Conservation (phyloP, 768 basidiomycete genomes). For the Holtermannia corniformis region DNA sequence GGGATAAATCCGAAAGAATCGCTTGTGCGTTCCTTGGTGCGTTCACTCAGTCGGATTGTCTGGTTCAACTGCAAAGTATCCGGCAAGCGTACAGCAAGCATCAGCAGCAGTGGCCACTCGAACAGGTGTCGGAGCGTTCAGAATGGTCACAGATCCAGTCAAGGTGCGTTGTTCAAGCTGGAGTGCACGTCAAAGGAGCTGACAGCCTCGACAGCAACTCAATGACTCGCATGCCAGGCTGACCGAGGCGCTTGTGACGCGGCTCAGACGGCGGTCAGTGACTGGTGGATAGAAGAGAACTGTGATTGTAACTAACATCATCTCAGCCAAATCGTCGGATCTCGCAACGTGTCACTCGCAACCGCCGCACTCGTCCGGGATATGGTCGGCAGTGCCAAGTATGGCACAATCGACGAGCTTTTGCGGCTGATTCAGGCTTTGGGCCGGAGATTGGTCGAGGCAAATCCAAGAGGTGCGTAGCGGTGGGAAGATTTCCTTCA, state of each 20-base stretch:
- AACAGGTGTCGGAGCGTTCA: background rate
- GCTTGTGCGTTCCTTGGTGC: too few relatives aligned
- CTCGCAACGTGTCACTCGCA: conserved; percentile 77
- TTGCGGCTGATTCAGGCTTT: conserved; percentile 67
- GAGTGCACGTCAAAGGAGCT: background rate
- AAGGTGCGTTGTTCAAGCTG: background rate
- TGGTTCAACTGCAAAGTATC: too few relatives aligned
- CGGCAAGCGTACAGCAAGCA: too few relatives aligned
- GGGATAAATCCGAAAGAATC: too few relatives aligned
- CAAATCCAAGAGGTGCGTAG: conserved; percentile 80
- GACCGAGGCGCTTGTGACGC: conserved; percentile 24
- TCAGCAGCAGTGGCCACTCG: too few relatives aligned
- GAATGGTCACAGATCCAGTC: background rate
- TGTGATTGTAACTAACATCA: background rate
- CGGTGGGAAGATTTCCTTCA: background rate
- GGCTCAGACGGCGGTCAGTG: conserved; percentile 23
- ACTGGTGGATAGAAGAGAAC: background rate
- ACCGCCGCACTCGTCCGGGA: conserved; percentile 80
- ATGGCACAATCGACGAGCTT: conserved; percentile 77
- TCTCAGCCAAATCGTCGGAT: conserved; percentile 57
- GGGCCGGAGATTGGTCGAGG: conserved; percentile 71
- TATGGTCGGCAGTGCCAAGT: conserved; percentile 76
- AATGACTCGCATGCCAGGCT: conserved; percentile 18
- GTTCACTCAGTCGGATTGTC: too few relatives aligned
- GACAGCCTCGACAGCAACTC: conserved; percentile 12